Percentiles rank a stretch among this genome's conserved stretches.
Evolutionary conservation across 805 yeast species (phyloP).

Genomic region (Scheffersomyces stipitis): DNA sequence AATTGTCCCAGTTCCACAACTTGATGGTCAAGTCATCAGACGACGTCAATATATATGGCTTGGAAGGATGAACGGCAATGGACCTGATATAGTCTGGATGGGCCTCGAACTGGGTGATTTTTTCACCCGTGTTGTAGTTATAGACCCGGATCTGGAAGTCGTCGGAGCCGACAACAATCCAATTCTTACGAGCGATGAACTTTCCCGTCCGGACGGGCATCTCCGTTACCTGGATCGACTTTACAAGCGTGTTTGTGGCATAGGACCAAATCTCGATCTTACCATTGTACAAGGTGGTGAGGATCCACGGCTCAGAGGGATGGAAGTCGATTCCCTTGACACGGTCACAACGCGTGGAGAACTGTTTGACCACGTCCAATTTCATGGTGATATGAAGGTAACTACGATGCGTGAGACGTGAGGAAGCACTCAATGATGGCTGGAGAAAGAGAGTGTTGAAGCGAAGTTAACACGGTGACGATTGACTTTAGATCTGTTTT

Average conservation of each 20-base stretch:
- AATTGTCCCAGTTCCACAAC: slow-evolving; percentile 97
- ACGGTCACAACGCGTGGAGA: slow-evolving; percentile 90
- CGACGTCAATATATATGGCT: slow-evolving; percentile 84
- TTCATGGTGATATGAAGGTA: slow-evolving; percentile 35
- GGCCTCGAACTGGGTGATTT: slow-evolving; percentile 92
- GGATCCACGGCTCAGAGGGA: slow-evolving; percentile 96
- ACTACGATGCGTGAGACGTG: too few relatives aligned
- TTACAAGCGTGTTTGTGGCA: slow-evolving; percentile 79
- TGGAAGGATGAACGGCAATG: slow-evolving; percentile 91
- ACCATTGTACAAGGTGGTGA: slow-evolving; percentile 89
- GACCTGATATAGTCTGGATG: slow-evolving; percentile 96
- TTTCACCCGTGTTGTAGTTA: slow-evolving; percentile 94
- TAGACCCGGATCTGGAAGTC: slow-evolving; percentile 92
- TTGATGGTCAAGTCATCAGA: slow-evolving; percentile 90
- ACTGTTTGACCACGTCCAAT: slow-evolving; percentile 63
- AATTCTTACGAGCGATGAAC: slow-evolving; percentile 92
- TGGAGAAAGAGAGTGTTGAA: too few relatives aligned
- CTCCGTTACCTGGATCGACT: slow-evolving; percentile 91
- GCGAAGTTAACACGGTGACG: slow-evolving; percentile 16
- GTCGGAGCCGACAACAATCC: slow-evolving; percentile 96
- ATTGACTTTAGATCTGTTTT: slow-evolving; percentile 4
- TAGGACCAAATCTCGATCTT: slow-evolving; percentile 91
- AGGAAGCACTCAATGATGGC: too few relatives aligned
- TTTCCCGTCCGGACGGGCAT: slow-evolving; percentile 95
- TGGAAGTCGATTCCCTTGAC: slow-evolving; percentile 98